Evolutionary conservation across 116 monocot species (phyloP), one percentile per base, ranked within the genome.

Genomic region (Iris pallida): DNA sequence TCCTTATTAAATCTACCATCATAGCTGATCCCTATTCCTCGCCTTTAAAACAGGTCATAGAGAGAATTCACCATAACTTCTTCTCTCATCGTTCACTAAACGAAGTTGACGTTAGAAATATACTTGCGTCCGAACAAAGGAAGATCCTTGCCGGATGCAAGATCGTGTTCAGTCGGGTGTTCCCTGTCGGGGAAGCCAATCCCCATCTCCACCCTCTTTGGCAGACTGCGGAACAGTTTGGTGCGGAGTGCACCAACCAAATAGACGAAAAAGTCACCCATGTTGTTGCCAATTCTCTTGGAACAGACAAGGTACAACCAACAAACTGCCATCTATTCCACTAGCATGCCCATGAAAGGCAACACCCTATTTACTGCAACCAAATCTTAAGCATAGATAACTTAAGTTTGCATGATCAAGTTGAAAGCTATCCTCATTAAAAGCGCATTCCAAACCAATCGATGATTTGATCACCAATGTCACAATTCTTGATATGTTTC

Each of bases 141-240:
- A 90, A 79, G 63, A 88, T 98, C 19, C 88, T 98, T 42, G 66
- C 63, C 15, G 90, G 98, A 53, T 98, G 98, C 53, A 77, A 75
- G 58, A 86, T 93, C 53, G 87, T 93, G 10, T 98, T 98, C 70
- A 98, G 98, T 68, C 64, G 93, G 52, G 72, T 98, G 55, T 98
- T 98, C 65, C 98, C 98, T 0, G 90, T 98, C 8, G 98, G 90
- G 16, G 88, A 88, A 73, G 79, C 75, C 43, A 98, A 90, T 58
- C 98, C 93, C 56, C 93, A 93, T 63, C 65, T 86, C 44, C 93
- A 98, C 42, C 90, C 92, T 2, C 71, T 97, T 1, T 97, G 97
- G 97, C 89, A 92, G 80, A 90, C 81, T 6, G 97, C 97, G 1
- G 97, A 92, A 73, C 92, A 97, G 73, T 97, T 97, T 76, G 97